A percentile compares a stretch with the other conserved stretches of the same genome.
phyloP scores from a whole-genome alignment of 768 basidiomycete genomes.

The Lentinula detonsa region DNA sequence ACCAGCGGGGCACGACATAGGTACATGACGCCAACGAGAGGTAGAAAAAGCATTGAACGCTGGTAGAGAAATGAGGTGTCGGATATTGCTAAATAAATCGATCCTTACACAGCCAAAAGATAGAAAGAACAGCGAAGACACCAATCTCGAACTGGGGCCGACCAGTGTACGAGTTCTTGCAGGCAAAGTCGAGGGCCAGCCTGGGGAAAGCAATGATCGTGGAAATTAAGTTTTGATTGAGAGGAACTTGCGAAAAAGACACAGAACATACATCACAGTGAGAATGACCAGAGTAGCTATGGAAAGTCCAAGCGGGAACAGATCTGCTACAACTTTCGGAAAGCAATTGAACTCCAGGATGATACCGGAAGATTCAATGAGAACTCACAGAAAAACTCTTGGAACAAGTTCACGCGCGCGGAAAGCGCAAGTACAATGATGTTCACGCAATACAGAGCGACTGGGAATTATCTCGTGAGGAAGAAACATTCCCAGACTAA shows the following conservation, averaged over 20 bases:
- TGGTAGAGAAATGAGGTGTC: constrained; percentile 11
- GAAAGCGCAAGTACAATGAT: constrained; percentile 48
- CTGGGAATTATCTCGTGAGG: constrained; percentile 17
- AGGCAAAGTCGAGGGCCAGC: constrained; percentile 33
- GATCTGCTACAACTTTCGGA: constrained; percentile 46
- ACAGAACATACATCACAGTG: constrained; percentile 30
- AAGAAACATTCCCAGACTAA: not conserved
- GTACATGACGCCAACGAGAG: constrained; percentile 45
- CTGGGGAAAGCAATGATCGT: constrained; percentile 19
- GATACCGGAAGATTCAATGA: not conserved
- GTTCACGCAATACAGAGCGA: constrained; percentile 37
- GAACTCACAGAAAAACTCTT: constrained; percentile 54
- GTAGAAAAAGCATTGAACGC: constrained; percentile 59
- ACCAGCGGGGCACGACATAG: constrained; percentile 45
- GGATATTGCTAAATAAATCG: not conserved
- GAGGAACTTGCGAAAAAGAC: not conserved
- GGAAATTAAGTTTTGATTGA: not conserved
- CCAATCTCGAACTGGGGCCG: constrained; percentile 44
- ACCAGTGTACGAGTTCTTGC: constrained; percentile 35
- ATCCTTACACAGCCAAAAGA: constrained; percentile 50
- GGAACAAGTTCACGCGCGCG: constrained; percentile 47
- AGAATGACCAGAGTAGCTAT: constrained; percentile 43
- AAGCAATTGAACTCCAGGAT: constrained; percentile 3
- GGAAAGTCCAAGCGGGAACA: constrained; percentile 56
- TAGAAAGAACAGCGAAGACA: constrained; percentile 34